These are phyloP conservation scores for Xylaria bambusicola DNA, from an alignment of 495 filamentous ascomycete species.

Conservation along the genomic window DNA sequence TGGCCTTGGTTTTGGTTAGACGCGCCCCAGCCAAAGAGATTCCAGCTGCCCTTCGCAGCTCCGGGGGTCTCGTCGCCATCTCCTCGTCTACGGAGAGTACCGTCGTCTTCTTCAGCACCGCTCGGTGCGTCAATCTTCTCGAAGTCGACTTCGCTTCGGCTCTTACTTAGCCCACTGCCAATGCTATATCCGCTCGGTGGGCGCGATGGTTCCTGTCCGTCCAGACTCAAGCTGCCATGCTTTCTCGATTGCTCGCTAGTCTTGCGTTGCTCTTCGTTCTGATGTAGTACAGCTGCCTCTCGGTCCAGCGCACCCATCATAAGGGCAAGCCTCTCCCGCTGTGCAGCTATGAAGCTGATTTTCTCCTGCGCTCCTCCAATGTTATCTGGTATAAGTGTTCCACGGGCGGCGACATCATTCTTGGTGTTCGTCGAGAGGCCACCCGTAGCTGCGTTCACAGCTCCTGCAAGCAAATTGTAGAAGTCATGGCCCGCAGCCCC, in stretches of 20 bases:
- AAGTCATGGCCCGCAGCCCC: constrained; percentile 60
- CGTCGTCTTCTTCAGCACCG: constrained; percentile 49
- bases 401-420: constrained; percentile 49
- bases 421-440: constrained; percentile 15
- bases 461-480: constrained; percentile 74
- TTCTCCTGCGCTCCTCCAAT: constrained; percentile 65
- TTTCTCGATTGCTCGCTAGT: constrained; percentile 20
- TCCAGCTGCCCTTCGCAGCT: constrained; percentile 49
- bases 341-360: constrained; percentile 67
- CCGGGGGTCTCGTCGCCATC: constrained; percentile 14
- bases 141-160: constrained; percentile 75
- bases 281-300: constrained; percentile 59
- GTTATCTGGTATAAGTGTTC: constrained; percentile 66
- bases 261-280: constrained; percentile 41
- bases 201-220: constrained; percentile 34
- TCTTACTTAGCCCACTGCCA: constrained; percentile 63
- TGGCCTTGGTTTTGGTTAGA: constrained; percentile 16
- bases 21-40: constrained; percentile 60
- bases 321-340: constrained; percentile 69
- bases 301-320: constrained; percentile 73
- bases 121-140: constrained; percentile 79
- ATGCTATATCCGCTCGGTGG: constrained; percentile 51
- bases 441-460: constrained; percentile 50
- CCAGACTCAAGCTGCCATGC: constrained; percentile 34
- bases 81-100: constrained; percentile 30